Conservation (phyloP, 768 basidiomycete genomes). For the Lentinula guzmanii region DNA sequence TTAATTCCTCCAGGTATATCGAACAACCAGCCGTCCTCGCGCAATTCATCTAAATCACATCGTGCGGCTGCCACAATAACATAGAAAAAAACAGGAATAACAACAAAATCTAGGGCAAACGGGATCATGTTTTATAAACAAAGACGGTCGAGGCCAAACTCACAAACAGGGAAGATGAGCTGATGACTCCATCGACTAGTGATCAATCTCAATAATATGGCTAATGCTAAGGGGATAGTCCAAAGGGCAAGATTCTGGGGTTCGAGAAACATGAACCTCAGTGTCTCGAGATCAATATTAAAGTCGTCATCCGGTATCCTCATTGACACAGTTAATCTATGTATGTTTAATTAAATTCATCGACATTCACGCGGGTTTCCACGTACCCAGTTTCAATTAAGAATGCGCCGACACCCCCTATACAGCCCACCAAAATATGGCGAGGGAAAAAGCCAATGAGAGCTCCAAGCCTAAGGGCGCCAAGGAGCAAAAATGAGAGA, state of each 20-base stretch:
- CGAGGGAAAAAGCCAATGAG: conserved; percentile 95
- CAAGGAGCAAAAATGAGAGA: conserved; percentile 81
- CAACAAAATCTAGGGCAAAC: conserved; percentile 55
- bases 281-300: conserved; percentile 53
- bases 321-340: conserved; percentile 77
- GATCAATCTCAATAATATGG: conserved; percentile 71
- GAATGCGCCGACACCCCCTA: conserved; percentile 95
- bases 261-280: conserved; percentile 65
- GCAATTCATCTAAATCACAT: conserved; percentile 53
- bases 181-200: conserved; percentile 82
- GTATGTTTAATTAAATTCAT: conserved; percentile 1
- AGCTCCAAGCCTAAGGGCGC: conserved; percentile 74
- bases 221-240: conserved; percentile 73
- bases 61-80: conserved; percentile 59
- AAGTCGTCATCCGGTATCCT: conserved; percentile 78
- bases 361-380: background rate
- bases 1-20: conserved; percentile 46
- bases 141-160: conserved; percentile 21
- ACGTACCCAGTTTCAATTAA: conserved; percentile 81
- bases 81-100: conserved; percentile 84
- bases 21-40: conserved; percentile 80
- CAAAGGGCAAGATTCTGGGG: conserved; percentile 65
- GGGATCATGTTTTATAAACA: background rate
- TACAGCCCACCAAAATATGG: conserved; percentile 94
- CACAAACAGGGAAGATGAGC: conserved; percentile 84